These are phyloP conservation scores for Acacia pycnantha DNA, from an alignment of 331 rosid species.

Conservation along the genomic window DNA sequence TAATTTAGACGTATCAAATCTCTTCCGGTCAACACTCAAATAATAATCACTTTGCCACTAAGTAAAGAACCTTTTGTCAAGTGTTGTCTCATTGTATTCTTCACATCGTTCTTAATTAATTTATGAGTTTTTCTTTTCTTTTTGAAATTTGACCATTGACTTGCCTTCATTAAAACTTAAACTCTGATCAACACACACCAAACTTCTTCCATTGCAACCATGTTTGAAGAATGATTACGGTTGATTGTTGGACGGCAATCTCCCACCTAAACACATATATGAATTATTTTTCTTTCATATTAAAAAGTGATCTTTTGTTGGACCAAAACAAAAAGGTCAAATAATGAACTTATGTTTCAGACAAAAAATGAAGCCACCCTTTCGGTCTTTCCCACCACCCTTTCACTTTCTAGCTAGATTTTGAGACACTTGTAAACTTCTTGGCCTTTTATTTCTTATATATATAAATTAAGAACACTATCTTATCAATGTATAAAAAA, in stretches of 20 bases:
- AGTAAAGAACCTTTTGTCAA: background rate
- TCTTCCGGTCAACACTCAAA: background rate
- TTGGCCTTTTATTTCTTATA: background rate
- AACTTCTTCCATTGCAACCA: background rate
- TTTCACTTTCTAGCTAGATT: background rate
- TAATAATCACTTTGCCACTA: background rate
- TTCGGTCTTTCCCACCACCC: background rate
- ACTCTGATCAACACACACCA: background rate
- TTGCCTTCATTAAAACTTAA: background rate
- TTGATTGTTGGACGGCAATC: background rate
- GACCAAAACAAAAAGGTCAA: background rate
- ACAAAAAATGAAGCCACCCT: background rate
- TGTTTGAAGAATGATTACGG: background rate
- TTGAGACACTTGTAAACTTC: background rate
- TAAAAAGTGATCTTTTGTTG: background rate
- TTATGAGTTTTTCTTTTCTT: background rate
- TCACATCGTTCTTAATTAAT: background rate
- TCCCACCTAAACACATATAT: background rate
- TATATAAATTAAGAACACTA: background rate
- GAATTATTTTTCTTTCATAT: background rate
- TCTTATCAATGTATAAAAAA: background rate
- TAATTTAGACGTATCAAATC: background rate
- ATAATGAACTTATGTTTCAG: background rate
- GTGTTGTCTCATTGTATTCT: background rate
- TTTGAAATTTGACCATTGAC: background rate